Conservation (phyloP, 164 flowering plant genomes). For the Dillenia suffruticosa region DNA sequence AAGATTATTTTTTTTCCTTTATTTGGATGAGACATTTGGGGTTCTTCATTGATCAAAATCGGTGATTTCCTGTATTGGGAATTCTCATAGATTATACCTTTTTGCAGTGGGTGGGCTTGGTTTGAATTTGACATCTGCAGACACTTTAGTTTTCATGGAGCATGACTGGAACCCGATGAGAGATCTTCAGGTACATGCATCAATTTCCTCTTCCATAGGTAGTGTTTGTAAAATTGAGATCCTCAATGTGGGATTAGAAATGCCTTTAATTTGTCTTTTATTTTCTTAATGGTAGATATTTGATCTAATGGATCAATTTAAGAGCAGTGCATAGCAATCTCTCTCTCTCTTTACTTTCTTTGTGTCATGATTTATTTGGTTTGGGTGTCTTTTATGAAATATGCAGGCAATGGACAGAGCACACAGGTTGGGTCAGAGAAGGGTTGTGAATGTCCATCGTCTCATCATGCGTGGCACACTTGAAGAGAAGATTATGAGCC, state of each 20-base stretch:
- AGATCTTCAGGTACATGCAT: conserved; percentile 75
- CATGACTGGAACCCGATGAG: conserved; percentile 99
- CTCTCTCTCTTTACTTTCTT: background rate
- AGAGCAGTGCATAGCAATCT: no score
- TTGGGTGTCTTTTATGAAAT: background rate
- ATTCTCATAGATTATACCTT: conserved; percentile 4
- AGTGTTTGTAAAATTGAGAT: background rate
- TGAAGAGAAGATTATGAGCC: conserved; percentile 98
- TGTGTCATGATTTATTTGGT: background rate
- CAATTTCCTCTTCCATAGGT: background rate
- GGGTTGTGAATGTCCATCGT: conserved; percentile 96
- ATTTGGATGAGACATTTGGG: no score
- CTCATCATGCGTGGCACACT: conserved; percentile 97
- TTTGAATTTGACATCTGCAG: conserved; percentile 95
- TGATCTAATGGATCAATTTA: no score
- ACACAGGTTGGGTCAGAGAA: conserved; percentile 89
- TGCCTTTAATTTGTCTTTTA: background rate
- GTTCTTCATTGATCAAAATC: background rate
- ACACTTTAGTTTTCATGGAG: conserved; percentile 95
- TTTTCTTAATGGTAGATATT: no score
- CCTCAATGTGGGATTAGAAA: background rate
- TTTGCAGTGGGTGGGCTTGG: conserved; percentile 97
- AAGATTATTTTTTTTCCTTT: conserved; percentile 8
- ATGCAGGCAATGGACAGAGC: conserved; percentile 99
- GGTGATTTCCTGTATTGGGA: background rate